Conservation (phyloP, 768 basidiomycete genomes). For the Gloeophyllum trabeum region DNA sequence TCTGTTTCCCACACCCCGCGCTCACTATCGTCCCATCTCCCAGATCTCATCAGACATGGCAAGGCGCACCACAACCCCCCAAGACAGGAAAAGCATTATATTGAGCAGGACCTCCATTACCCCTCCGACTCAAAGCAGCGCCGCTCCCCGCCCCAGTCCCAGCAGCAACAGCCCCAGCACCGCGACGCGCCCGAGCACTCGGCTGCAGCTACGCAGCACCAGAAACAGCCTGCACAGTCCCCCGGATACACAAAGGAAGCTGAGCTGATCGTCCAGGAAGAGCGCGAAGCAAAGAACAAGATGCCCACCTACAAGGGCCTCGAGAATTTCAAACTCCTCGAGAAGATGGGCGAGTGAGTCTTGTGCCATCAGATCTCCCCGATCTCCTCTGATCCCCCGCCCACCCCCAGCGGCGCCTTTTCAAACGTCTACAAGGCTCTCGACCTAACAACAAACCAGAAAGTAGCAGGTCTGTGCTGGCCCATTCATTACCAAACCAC, state of each 20-base stretch:
- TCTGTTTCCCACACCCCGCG: neutral
- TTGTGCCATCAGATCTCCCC: conserved; percentile 6
- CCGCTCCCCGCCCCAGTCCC: conserved; percentile 15
- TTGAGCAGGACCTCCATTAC: conserved; percentile 6
- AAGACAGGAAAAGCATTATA: conserved; percentile 4
- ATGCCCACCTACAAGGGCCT: conserved; percentile 85
- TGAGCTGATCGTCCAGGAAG: conserved; percentile 66
- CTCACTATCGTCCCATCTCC: conserved; percentile 5
- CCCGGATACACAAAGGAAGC: conserved; percentile 31
- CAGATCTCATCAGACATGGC: conserved; percentile 45
- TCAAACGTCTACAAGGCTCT: conserved; percentile 96
- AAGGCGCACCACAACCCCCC: conserved; percentile 25
- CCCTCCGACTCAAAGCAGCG: conserved; percentile 5
- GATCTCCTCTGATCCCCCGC: conserved; percentile 8
- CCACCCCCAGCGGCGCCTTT: conserved; percentile 70
- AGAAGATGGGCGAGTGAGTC: conserved; percentile 92
- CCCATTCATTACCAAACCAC: conserved; percentile 13
- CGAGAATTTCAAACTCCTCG: conserved; percentile 63
- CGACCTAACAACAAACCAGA: conserved; percentile 61
- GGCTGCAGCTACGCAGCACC: conserved; percentile 17
- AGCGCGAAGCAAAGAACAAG: conserved; percentile 57
- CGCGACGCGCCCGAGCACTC: conserved; percentile 17
- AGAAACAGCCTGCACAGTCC: conserved; percentile 20
- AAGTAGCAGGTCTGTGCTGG: conserved; percentile 58
- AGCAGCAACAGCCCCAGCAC: conserved; percentile 18